phyloP scores from a whole-genome alignment of 1,284 basidiomycete species.

The Coniferiporia weirii region DNA sequence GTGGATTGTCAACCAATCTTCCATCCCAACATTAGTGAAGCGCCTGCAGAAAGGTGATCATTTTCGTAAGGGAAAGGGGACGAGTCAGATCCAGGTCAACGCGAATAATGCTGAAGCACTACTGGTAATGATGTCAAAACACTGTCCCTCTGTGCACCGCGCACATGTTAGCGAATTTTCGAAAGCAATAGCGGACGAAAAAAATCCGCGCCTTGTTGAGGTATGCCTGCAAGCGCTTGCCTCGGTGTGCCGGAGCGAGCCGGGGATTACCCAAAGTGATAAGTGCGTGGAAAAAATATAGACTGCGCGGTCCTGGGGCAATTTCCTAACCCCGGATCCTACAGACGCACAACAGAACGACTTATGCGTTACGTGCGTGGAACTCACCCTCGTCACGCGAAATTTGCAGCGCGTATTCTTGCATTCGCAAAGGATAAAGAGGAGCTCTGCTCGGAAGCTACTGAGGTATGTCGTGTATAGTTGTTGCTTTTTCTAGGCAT shows the following conservation, averaged over 20 bases:
- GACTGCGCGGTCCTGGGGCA: no score
- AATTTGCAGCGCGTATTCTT: constrained; percentile 82
- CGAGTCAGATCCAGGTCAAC: constrained; percentile 31
- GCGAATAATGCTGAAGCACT: constrained; percentile 47
- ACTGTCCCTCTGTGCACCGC: constrained; percentile 70
- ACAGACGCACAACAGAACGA: constrained; percentile 63
- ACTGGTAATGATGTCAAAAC: constrained; percentile 69
- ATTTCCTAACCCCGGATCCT: background rate
- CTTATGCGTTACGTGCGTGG: constrained; percentile 57
- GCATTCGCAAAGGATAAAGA: constrained; percentile 53
- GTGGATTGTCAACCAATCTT: constrained; percentile 79
- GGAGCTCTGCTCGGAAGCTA: constrained; percentile 46
- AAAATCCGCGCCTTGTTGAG: constrained; percentile 57
- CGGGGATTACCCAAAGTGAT: constrained; percentile 53
- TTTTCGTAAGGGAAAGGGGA: constrained; percentile 27
- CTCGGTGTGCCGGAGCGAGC: constrained; percentile 56
- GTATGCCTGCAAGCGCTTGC: constrained; percentile 73
- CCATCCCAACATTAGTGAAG: constrained; percentile 74
- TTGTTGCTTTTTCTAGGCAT: constrained; percentile 1
- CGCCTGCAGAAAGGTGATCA: constrained; percentile 48
- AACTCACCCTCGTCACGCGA: constrained; percentile 68
- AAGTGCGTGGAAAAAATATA: constrained; percentile 46
- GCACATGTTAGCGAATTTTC: constrained; percentile 71
- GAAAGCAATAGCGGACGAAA: constrained; percentile 64
- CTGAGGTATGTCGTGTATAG: constrained; percentile 51